These are phyloP conservation scores for Tausonia pullulans DNA, from an alignment of 1,284 basidiomycete species.

Conservation along the genomic window DNA sequence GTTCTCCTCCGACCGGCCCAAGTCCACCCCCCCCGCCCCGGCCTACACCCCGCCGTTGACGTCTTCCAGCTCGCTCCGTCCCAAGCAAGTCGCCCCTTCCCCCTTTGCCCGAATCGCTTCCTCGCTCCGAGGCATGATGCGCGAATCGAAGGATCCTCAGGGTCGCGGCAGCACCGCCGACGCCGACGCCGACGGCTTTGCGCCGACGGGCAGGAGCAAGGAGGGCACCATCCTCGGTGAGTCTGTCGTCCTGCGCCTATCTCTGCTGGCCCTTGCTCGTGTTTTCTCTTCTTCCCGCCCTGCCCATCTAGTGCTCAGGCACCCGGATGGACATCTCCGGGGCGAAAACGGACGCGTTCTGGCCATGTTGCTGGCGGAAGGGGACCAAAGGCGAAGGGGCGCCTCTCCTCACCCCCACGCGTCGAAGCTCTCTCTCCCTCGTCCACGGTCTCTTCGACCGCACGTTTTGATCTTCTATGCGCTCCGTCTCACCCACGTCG, in stretches of 20 bases:
- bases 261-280: no score
- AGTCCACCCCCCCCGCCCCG: not conserved
- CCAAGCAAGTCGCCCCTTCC: not conserved
- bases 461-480: not conserved
- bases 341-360: not conserved
- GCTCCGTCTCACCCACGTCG: not conserved
- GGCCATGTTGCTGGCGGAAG: not conserved
- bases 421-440: no score
- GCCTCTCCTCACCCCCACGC: not conserved
- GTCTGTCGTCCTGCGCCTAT: not conserved
- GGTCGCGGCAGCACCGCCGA: not conserved
- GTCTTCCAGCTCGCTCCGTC: not conserved
- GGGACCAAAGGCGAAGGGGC: not conserved
- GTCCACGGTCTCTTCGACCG: no score
- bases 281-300: not conserved
- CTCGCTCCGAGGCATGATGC: conserved; percentile 1
- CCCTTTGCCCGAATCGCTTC: not conserved
- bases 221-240: conserved; percentile 12
- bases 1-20: not conserved
- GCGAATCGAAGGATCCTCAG: not conserved
- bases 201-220: not conserved
- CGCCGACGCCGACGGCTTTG: not conserved
- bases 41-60: not conserved
- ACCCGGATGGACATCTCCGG: not conserved
- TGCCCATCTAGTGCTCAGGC: no score